Evolutionary conservation across 306 rosid species (phyloP).

Genomic region (Mimosa pudica): DNA sequence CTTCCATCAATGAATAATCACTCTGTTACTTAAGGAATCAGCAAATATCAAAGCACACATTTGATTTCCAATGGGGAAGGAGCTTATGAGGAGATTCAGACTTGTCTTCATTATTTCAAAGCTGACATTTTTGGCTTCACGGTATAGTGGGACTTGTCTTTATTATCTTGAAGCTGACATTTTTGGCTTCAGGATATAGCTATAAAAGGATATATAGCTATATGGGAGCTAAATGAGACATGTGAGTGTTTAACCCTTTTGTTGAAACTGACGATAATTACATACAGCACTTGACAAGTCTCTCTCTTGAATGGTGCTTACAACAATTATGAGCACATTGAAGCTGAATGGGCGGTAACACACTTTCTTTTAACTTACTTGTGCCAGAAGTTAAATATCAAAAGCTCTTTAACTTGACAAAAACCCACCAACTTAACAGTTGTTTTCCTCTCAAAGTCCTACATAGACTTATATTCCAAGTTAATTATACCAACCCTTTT

Average conservation of each 20-base stretch:
- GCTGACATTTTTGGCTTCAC: conserved; percentile 18
- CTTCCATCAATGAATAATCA: conserved; percentile 8
- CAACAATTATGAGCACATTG: conserved; percentile 51
- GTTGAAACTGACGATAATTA: conserved; percentile 58
- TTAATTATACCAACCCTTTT: background rate
- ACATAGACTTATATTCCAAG: background rate
- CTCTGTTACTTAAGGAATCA: background rate
- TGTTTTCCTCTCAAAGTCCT: background rate
- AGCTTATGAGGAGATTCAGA: background rate
- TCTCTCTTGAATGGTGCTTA: conserved; percentile 55
- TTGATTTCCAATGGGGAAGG: conserved; percentile 29
- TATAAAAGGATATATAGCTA: conserved; percentile 42
- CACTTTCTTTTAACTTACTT: conserved; percentile 13
- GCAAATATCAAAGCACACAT: background rate
- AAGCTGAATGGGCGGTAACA: conserved; percentile 70
- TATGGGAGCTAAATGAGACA: conserved; percentile 64
- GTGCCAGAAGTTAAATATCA: conserved; percentile 6
- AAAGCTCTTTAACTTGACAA: background rate
- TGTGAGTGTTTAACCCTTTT: conserved; percentile 51
- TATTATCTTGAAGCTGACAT: conserved; percentile 38
- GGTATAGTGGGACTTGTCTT: conserved; percentile 21
- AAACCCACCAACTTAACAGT: background rate
- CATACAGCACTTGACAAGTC: conserved; percentile 58
- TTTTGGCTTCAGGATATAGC: conserved; percentile 27
- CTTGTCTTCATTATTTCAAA: conserved; percentile 36